These are phyloP conservation scores for Salvia hispanica DNA, from an alignment of 257 asterid species.

Conservation along the genomic window DNA sequence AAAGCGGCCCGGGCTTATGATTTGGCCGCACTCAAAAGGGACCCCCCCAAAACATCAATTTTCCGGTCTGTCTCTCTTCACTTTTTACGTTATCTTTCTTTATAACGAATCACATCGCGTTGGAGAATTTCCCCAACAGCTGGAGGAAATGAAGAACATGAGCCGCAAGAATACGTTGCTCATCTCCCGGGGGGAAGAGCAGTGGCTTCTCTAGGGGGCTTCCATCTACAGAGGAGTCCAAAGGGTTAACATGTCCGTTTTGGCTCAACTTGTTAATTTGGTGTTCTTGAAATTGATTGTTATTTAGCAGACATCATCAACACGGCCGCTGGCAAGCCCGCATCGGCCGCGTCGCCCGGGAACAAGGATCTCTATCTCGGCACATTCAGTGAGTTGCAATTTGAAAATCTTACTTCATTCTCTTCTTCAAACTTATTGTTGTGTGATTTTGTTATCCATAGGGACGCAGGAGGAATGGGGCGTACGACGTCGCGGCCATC, in stretches of 20 bases:
- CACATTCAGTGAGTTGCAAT: conserved; percentile 71
- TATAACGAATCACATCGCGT: conserved; percentile 21
- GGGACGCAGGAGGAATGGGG: conserved; percentile 99
- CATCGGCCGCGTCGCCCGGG: conserved; percentile 97
- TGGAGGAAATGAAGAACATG: conserved; percentile 93
- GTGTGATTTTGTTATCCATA: conserved; percentile 31
- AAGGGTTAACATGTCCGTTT: conserved; percentile 59
- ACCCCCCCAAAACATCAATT: conserved; percentile 86
- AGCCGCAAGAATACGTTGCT: conserved; percentile 94
- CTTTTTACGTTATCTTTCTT: too few species aligned
- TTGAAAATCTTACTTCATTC: too few species aligned
- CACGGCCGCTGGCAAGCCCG: conserved; percentile 99
- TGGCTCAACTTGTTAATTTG: too few species aligned
- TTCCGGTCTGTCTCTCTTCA: conserved; percentile 49
- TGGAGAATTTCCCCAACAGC: conserved; percentile 83
- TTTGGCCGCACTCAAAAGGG: conserved; percentile 98
- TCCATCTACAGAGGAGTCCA: conserved; percentile 97
- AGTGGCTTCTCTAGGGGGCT: conserved; percentile 99
- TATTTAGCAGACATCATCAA: conserved; percentile 97
- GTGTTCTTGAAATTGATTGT: conserved; percentile 32
- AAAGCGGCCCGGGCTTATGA: conserved; percentile 98
- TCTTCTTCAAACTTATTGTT: not conserved
- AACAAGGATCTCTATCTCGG: conserved; percentile 97
- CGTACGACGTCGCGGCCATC: conserved; percentile 93
- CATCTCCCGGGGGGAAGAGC: conserved; percentile 95